These are phyloP conservation scores for Nephromyces sp. DNA, from an alignment of 169 alveolate genomes.

Conservation along the genomic window DNA sequence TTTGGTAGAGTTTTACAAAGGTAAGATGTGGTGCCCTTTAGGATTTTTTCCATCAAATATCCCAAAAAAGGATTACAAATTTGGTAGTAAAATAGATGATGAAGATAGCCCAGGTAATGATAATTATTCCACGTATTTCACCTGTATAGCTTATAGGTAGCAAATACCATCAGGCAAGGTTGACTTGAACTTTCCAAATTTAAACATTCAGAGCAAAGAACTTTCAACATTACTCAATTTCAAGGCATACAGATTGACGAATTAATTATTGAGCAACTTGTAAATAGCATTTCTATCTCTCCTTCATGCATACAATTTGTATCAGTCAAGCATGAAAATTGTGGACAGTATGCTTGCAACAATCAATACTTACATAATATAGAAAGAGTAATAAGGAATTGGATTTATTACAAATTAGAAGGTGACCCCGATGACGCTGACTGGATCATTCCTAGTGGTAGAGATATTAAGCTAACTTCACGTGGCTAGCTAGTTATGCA, in stretches of 20 bases:
- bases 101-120: too few species aligned
- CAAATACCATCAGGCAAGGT: too few species aligned
- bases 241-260: neutral
- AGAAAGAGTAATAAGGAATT: neutral
- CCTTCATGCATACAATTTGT: neutral
- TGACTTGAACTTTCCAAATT: neutral
- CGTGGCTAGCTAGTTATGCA: too few species aligned
- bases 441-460: neutral
- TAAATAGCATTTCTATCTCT: neutral
- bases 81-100: neutral
- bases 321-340: neutral
- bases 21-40: neutral
- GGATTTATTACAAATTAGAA: neutral
- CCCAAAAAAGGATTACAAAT: neutral
- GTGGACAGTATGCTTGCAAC: neutral
- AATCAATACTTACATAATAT: neutral
- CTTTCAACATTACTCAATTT: neutral
- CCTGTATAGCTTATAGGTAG: too few species aligned
- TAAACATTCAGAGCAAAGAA: neutral
- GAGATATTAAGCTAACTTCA: neutral
- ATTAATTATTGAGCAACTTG: neutral
- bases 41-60: neutral
- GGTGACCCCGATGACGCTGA: neutral
- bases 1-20: neutral
- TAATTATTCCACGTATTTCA: too few species aligned